Conservation (phyloP, 805 yeast genomes). For the Cyberlindnera lachancei region DNA sequence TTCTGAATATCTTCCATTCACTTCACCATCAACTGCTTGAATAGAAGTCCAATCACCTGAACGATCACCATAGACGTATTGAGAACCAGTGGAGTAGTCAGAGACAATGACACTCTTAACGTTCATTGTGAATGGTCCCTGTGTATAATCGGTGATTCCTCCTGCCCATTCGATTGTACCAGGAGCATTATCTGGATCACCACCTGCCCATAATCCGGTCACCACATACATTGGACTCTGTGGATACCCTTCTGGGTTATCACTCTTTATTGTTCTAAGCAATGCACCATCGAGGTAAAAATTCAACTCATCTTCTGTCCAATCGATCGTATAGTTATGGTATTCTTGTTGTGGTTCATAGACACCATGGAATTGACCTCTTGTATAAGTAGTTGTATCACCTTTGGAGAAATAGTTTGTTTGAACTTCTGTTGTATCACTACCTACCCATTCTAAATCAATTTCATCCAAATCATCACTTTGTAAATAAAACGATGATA, state of each 20-base stretch:
- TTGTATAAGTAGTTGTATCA: conserved; percentile 63
- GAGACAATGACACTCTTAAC: conserved; percentile 53
- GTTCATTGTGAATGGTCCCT: conserved; percentile 64
- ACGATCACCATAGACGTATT: conserved; percentile 46
- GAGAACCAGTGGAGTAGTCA: conserved; percentile 60
- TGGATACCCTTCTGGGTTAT: conserved; percentile 67
- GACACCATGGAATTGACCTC: conserved; percentile 68
- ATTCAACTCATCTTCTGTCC: conserved; percentile 58
- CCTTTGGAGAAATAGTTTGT: conserved; percentile 81
- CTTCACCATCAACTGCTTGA: conserved; percentile 45
- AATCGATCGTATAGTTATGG: conserved; percentile 79
- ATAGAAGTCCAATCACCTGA: conserved; percentile 58
- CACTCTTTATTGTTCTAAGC: conserved; percentile 54
- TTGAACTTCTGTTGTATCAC: conserved; percentile 68
- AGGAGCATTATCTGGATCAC: conserved; percentile 53
- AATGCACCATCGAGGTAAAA: conserved; percentile 70
- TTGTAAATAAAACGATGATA: conserved; percentile 75
- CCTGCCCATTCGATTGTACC: conserved; percentile 85
- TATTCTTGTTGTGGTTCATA: conserved; percentile 46
- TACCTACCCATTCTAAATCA: conserved; percentile 83
- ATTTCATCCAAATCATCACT: conserved; percentile 85
- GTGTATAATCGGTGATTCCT: conserved; percentile 55
- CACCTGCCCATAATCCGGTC: conserved; percentile 79
- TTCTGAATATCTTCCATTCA: conserved; percentile 48
- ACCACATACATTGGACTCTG: conserved; percentile 79